Conservation (phyloP, 2,329 filamentous ascomycete genomes). For the Monilinia laxa region DNA sequence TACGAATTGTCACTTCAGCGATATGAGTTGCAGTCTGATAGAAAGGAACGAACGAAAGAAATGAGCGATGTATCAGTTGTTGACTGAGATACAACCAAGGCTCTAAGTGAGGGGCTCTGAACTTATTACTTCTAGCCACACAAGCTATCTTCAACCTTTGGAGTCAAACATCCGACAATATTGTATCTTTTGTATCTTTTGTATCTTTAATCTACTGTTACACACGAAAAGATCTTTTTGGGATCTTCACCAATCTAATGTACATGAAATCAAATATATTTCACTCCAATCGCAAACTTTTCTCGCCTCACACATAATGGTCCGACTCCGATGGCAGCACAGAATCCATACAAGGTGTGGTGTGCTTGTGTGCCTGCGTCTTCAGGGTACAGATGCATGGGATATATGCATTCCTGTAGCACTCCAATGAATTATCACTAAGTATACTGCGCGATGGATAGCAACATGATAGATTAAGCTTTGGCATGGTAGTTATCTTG, state of each 20-base stretch:
- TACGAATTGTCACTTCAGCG: constrained; percentile 2
- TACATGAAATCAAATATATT: neutral
- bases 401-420: neutral
- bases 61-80: neutral
- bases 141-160: neutral
- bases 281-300: neutral
- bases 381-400: constrained; percentile 20
- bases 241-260: constrained; percentile 7
- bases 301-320: neutral
- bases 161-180: constrained; percentile 1
- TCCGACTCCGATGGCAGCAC: constrained; percentile 13
- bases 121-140: neutral
- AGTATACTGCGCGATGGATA: constrained; percentile 12
- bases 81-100: constrained; percentile 1
- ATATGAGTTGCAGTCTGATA: constrained; percentile 9
- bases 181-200: constrained; percentile 4
- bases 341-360: constrained; percentile 2
- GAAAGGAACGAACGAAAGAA: neutral
- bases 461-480: constrained; percentile 16
- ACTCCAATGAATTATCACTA: neutral
- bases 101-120: neutral
- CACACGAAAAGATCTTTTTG: neutral
- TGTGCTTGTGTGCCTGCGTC: constrained; percentile 23
- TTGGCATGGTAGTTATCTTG: constrained; percentile 15
- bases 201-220: neutral